Evolutionary conservation across 2,329 filamentous ascomycete species (phyloP), one percentile per base, ranked within the genome.

Genomic region (Trichoderma sp.): DNA sequence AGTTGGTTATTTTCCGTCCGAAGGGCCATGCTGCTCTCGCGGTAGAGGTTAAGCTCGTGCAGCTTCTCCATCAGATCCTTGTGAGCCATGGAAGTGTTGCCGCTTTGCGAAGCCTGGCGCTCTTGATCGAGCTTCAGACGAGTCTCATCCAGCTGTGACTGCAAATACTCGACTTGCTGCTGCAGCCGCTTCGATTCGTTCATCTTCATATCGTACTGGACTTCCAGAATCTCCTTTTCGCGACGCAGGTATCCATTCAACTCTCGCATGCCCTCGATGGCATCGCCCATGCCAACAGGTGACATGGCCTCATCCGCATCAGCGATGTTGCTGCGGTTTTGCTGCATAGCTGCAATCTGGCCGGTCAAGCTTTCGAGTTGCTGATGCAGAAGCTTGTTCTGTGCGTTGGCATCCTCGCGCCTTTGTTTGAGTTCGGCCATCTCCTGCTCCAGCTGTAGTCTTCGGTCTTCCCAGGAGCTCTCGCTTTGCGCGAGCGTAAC

Each of bases 141-240:
- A 7, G 93, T 90, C 79, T 98, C 95, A 77, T 99, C 97, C 8
- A 99, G 91, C 82, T 98, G 95, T 27, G 91, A 91, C 80, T 97
- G 94, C 9, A 93, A 89, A 82, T 98, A 95, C 68, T 97, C 93
- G 29, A 98, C 89, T 81, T 98, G 95, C 80, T 98, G 95, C 81
- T 96, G 94, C 59, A 98, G 85, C 72, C 97, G 92, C 84, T 97
- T 97, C 72, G 91, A 89, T 84, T 99, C 97, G 80, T 97, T 94
- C 0, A 92, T 89, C 80, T 96, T 95, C 62, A 98, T 88, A 79
- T 98, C 95, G 80, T 95, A 94, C 81, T 98, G 96, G n/a, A 98
- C 94, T 80, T 99, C 96, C 9, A 98, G 90, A 78, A 99, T 98
- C 82, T 98, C 97, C 87, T 98, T 99, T 85, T 99, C 97, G 59